Base-by-base conservation (phyloP, 768 basidiomycete genomes). In the Lanmaoa pseudosensibilis region DNA sequence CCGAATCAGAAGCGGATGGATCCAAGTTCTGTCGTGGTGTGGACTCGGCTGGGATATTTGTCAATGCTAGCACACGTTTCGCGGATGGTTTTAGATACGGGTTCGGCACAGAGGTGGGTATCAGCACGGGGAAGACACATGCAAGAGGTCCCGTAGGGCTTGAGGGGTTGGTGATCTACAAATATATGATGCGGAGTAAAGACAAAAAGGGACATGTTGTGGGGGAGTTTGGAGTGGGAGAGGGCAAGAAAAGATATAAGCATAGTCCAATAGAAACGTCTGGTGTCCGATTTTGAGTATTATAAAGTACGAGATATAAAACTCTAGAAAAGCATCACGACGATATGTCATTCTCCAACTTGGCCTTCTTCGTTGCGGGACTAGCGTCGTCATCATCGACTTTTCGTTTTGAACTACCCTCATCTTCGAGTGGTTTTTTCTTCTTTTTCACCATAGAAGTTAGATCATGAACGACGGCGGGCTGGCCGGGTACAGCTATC, bases 21-120 rank as follows among this genome's bases (percentile, higher is more conserved):
- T 79, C 84, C 32, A 76, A 75, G 32, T 99, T 98, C 76, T 91
- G 87, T 69, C 81, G 88, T 18, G 92, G 92, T 8, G 87, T 98
- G 23, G 95, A 96, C 70, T 90, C 90, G 0, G 90, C 96, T 1
- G 92, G 94, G 32, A 92, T 92, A 5, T 99, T 89, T 65, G 82
- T 96, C 56, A 98, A 99, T 65, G 95, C 95, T 8, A 93, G 90
- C 66, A 98, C 97, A 11, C 83, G 97, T 37, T 98, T 99, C 69
- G 88, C 95, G 0, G 97, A 99, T 71, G 96, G 97, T 13, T 97
- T 95, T 74, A 75, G 96, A 57, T 98, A 94, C 69, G 97, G 97
- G 0, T 94, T 97, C 62, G 97, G 97, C 3, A 95, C 97, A 5
- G 97, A 98, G 73, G 96, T 99, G 0, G 97, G 97, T 10, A 97